phyloP scores from a whole-genome alignment of 2,329 filamentous ascomycete genomes.

The Exophiala bonariae region DNA sequence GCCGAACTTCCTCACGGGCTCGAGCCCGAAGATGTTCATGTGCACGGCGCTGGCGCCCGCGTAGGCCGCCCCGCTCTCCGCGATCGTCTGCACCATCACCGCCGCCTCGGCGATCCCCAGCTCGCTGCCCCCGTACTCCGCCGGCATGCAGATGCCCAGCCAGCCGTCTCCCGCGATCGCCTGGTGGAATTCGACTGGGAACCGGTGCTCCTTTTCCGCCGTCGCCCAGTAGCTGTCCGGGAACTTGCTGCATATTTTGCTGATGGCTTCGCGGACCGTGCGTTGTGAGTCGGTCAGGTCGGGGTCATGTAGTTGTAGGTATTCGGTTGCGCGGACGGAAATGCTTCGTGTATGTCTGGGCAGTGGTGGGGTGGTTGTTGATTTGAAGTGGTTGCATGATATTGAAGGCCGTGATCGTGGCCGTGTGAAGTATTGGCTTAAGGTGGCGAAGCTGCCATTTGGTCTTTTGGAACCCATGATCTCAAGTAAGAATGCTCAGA shows the following conservation, averaged over 20 bases:
- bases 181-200: conserved; percentile 42
- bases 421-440: too few relatives aligned
- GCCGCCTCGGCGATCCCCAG: conserved; percentile 46
- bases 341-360: conserved; percentile 23
- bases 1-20: conserved; percentile 47
- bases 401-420: too few relatives aligned
- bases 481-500: too few relatives aligned
- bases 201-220: conserved; percentile 38
- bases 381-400: too few relatives aligned
- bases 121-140: conserved; percentile 42
- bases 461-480: too few relatives aligned
- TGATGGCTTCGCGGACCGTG: conserved; percentile 44
- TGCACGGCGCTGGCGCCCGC: conserved; percentile 45
- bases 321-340: conserved; percentile 28
- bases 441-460: too few relatives aligned
- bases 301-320: conserved; percentile 30
- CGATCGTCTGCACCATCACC: conserved; percentile 50
- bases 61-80: conserved; percentile 46
- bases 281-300: conserved; percentile 43
- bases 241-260: conserved; percentile 45
- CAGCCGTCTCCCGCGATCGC: conserved; percentile 44
- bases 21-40: conserved; percentile 51
- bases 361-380: too few relatives aligned
- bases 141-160: conserved; percentile 48
- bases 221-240: conserved; percentile 45